Percentiles rank a stretch among this genome's conserved stretches.
phyloP scores from a whole-genome alignment of 2,329 filamentous ascomycete species.

The Gnomoniopsis sp. region DNA sequence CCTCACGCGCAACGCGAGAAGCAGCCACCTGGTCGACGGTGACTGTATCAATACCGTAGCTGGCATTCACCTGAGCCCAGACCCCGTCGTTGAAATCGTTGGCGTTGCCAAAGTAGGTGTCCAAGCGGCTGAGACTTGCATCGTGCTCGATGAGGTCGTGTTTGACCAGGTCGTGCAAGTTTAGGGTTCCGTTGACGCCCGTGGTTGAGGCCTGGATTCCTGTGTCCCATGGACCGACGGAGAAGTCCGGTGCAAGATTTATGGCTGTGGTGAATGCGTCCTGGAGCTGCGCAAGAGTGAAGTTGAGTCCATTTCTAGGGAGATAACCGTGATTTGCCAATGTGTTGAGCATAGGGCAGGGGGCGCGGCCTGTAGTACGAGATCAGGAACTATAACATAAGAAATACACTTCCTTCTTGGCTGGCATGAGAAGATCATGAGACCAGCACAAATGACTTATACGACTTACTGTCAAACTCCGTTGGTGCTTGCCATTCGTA shows the following conservation, averaged over 20 bases:
- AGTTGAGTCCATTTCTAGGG: slow-evolving; percentile 1
- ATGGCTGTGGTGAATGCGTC: background rate
- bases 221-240: background rate
- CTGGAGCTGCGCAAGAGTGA: background rate
- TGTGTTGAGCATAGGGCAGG: slow-evolving; percentile 7
- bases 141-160: slow-evolving; percentile 8
- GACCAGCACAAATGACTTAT: background rate
- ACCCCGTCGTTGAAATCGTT: background rate
- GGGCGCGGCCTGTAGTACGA: background rate
- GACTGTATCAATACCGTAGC: background rate
- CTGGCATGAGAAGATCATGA: background rate
- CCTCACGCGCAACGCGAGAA: background rate
- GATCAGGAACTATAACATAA: too few relatives aligned
- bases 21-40: background rate
- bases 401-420: too few relatives aligned
- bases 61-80: slow-evolving; percentile 2
- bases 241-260: background rate
- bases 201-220: slow-evolving; percentile 3
- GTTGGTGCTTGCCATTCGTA: slow-evolving; percentile 2
- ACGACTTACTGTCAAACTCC: background rate
- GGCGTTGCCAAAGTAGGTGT: slow-evolving; percentile 1
- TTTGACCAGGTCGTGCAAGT: slow-evolving; percentile 4
- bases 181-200: slow-evolving; percentile 1
- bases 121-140: background rate
- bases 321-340: slow-evolving; percentile 8